Percentiles rank a stretch among this genome's conserved stretches.
Conservation (phyloP, 208 protist genomes). For the Entamoeba dispar region DNA sequence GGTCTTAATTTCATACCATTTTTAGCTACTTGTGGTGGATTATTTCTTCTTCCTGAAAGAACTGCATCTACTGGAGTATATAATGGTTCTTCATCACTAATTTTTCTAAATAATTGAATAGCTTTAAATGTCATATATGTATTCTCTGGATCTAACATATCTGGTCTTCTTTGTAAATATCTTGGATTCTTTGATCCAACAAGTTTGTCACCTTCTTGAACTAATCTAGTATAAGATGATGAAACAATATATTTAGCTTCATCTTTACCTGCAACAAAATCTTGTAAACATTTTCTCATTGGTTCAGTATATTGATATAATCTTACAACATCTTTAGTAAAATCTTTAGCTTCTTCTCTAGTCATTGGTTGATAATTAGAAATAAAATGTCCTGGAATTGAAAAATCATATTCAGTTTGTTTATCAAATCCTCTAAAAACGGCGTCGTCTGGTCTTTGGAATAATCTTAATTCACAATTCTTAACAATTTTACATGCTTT, state of each 20-base stretch:
- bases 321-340: conserved; percentile 9
- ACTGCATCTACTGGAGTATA: conserved; percentile 15
- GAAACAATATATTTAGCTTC: neutral
- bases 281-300: conserved; percentile 12
- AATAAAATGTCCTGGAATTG: conserved; percentile 12
- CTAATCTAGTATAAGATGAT: conserved; percentile 9
- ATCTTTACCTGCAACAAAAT: neutral
- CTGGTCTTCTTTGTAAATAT: conserved; percentile 19
- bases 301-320: conserved; percentile 29
- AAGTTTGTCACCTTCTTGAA: conserved; percentile 1
- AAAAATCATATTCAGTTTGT: conserved; percentile 13
- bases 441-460: conserved; percentile 37
- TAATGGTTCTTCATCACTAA: conserved; percentile 4
- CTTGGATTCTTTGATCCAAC: conserved; percentile 18
- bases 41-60: conserved; percentile 25
- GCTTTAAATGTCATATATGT: conserved; percentile 14
- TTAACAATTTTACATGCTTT: conserved; percentile 19
- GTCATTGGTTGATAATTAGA: conserved; percentile 32
- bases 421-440: conserved; percentile 25
- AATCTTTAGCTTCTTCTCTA: neutral
- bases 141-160: neutral
- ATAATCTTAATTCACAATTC: conserved; percentile 34
- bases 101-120: neutral
- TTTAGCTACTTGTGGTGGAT: neutral
- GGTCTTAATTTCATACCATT: neutral